Evolutionary conservation across 2,329 filamentous ascomycete species (phyloP), one percentile per base, ranked within the genome.

Genomic region (Pseudogymnoascus sp.): DNA sequence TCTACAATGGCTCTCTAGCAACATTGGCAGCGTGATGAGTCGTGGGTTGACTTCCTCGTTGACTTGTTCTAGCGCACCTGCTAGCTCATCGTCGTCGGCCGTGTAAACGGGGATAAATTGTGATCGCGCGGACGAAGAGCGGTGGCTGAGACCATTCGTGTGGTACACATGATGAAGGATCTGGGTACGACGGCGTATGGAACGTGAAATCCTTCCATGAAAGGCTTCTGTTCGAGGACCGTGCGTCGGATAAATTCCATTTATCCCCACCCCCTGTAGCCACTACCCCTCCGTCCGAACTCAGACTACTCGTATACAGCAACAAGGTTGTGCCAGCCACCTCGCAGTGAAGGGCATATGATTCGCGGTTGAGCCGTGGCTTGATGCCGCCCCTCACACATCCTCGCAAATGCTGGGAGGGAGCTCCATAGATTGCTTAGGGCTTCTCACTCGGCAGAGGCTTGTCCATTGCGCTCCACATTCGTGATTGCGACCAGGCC

Each of bases 141-240:
- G 50, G 33, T 56, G 50, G n/a, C 8, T 56, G 50, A 56, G 50
- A 56, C 50, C 26, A 56, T 56, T 33, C 50, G 50, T 10, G 29
- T 56, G 50, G 50, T 8, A 33, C 50, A 56, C 50, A 16, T 56
- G 50, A 19, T 10, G 29, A 33, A 33, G 50, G 50, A n/a, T 56
- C 50, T 56, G 26, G 26, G 50, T 26, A 8, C 8, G n/a, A 33
- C 26, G 50, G 50, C 7, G 19, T 19, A 19, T 56, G 50, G 50
- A 56, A 56, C 50, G 10, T 19, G 26, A 14, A 33, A 56, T 56
- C 50, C 50, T 56, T 56, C 50, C 10, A 19, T 56, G 50, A n/a
- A 56, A 56, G 50, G 50, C 50, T 56, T 56, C 50, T 56, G 50
- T 56, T 56, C n/a, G 50, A 16, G 50, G 50, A 56, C 50, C 19